Percentiles rank a stretch among this genome's conserved stretches.
These are phyloP conservation scores for Trypethelium eluteriae DNA, from an alignment of 495 filamentous ascomycete species.

Conservation along the genomic window DNA sequence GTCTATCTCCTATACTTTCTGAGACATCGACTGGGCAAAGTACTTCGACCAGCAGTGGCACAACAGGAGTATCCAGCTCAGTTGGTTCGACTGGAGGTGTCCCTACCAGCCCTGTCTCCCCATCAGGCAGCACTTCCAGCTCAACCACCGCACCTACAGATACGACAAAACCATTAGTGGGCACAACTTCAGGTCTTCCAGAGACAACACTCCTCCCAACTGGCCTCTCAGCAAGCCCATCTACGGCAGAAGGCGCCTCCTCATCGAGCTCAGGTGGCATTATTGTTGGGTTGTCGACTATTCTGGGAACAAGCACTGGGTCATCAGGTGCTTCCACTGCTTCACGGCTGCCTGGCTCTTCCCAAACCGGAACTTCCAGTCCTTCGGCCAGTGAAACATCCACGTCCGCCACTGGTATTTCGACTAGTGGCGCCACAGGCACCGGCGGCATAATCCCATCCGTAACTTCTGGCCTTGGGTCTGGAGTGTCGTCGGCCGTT, in stretches of 20 bases:
- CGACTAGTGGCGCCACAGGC: neutral
- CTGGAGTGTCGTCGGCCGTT: constrained; percentile 14
- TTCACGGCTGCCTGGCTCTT: constrained; percentile 5
- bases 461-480: neutral
- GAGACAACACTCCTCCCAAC: neutral
- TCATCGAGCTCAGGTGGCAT: constrained; percentile 4
- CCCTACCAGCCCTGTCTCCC: constrained; percentile 2
- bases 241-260: neutral
- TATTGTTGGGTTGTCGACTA: constrained; percentile 5
- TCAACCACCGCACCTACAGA: constrained; percentile 9
- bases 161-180: neutral
- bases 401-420: neutral
- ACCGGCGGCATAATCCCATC: neutral
- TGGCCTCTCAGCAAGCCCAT: neutral
- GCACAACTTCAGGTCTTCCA: neutral
- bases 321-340: neutral
- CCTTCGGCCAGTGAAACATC: constrained; percentile 5
- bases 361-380: neutral
- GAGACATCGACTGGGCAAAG: constrained; percentile 5
- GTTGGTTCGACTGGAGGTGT: constrained; percentile 8
- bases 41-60: neutral
- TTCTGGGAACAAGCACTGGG: neutral
- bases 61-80: constrained; percentile 1
- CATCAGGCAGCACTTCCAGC: constrained; percentile 2
- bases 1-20: neutral